Evolutionary conservation across 2,329 filamentous ascomycete genomes (phyloP).

Genomic region (Cladosporium sp.): DNA sequence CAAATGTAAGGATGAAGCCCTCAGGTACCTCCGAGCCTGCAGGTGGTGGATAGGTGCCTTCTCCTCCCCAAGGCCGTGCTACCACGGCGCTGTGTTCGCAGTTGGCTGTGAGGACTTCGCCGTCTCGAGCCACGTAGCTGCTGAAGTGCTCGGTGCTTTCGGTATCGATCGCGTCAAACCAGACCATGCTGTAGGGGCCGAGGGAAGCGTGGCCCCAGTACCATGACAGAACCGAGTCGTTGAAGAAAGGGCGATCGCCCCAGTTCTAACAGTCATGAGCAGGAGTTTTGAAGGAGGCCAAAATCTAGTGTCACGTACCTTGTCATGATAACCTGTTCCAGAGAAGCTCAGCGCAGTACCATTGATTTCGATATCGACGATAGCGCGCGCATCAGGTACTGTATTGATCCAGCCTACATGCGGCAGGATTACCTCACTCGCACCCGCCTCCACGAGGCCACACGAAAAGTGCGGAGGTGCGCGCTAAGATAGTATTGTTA

Average conservation of each 20-base stretch:
- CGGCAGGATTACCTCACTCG: not conserved
- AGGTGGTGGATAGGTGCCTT: conserved; percentile 10
- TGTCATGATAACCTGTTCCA: conserved; percentile 50
- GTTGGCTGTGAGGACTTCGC: not conserved
- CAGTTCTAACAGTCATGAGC: conserved; percentile 39
- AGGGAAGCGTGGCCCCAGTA: conserved; percentile 50
- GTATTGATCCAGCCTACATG: not conserved
- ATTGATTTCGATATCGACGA: conserved; percentile 34
- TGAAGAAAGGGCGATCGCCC: conserved; percentile 40
- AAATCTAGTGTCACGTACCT: conserved; percentile 19
- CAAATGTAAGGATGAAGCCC: conserved; percentile 16
- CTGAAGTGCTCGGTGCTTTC: conserved; percentile 2
- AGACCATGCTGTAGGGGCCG: conserved; percentile 47
- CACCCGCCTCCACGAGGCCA: not conserved
- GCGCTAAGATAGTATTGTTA: not conserved
- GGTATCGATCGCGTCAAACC: conserved; percentile 38
- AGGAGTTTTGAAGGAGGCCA: not conserved
- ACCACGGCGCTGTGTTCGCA: conserved; percentile 5
- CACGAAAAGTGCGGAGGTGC: not conserved
- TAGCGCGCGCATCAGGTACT: conserved; percentile 21
- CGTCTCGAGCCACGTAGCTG: conserved; percentile 15
- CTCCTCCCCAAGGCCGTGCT: conserved; percentile 13
- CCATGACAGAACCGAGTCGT: not conserved
- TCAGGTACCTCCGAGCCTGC: not conserved
- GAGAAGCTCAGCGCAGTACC: conserved; percentile 38